phyloP scores from a whole-genome alignment of 1,139 yeast genomes.

The Diutina pseudorugosa region DNA sequence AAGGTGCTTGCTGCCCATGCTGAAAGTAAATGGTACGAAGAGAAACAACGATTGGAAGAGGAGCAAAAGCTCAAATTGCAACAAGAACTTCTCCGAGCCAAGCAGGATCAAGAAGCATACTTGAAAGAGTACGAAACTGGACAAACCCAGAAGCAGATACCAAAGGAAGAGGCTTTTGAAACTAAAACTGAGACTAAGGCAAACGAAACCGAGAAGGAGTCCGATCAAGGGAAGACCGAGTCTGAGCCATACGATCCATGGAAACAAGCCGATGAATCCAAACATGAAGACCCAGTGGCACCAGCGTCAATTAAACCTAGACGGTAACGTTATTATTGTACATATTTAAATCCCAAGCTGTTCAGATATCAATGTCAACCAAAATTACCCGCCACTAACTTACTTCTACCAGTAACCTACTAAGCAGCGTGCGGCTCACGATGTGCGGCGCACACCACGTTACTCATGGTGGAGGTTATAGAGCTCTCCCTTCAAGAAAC shows the following conservation, averaged over 20 bases:
- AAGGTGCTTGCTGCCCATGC: slow-evolving; percentile 47
- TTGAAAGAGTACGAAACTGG: background rate
- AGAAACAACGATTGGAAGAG: slow-evolving; percentile 82
- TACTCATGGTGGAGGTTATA: slow-evolving; percentile 6
- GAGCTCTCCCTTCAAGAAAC: slow-evolving; percentile 40
- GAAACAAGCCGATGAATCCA: slow-evolving; percentile 3
- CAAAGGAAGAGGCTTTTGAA: background rate
- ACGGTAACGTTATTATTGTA: background rate
- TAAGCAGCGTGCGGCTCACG: background rate
- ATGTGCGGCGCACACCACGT: background rate
- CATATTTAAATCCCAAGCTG: background rate
- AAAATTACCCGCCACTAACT: no score
- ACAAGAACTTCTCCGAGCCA: background rate
- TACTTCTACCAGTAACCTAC: no score
- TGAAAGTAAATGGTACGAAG: slow-evolving; percentile 70
- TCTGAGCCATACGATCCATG: background rate
- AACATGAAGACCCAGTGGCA: background rate
- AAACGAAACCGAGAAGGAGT: background rate
- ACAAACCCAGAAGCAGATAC: background rate
- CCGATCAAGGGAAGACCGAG: background rate
- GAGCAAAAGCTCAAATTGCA: slow-evolving; percentile 19
- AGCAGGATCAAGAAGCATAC: background rate
- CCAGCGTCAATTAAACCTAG: background rate
- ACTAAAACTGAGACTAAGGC: background rate
- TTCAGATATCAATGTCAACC: no score